Evolutionary conservation across 2,329 filamentous ascomycete genomes (phyloP).

Genomic region (Clarireedia hainanense): DNA sequence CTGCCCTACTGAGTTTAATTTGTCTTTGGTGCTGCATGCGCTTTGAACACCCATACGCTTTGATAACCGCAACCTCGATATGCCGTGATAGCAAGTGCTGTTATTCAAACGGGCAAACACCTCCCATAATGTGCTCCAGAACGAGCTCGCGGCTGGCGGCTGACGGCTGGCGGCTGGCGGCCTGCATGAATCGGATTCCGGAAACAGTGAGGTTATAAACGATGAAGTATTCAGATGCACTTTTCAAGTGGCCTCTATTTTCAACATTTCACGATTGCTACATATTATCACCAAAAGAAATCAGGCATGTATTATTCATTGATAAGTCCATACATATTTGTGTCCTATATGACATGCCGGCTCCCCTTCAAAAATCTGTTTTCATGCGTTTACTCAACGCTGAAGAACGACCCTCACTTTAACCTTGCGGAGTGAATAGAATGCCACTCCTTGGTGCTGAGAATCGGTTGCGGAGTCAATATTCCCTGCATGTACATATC

Average conservation of each 20-base stretch:
- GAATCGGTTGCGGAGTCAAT: slow-evolving; percentile 52
- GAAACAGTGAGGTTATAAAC: no score
- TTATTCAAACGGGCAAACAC: not conserved
- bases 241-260: not conserved
- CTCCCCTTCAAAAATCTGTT: not conserved
- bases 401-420: slow-evolving; percentile 53
- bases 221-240: not conserved
- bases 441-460: slow-evolving; percentile 63
- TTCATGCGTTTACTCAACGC: not conserved
- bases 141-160: no score
- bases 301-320: not conserved
- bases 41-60: not conserved
- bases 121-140: no score
- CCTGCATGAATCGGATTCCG: no score
- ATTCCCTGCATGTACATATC: slow-evolving; percentile 23
- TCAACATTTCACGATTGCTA: not conserved
- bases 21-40: not conserved
- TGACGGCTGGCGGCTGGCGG: no score
- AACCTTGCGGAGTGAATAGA: slow-evolving; percentile 52
- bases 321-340: not conserved
- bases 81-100: not conserved
- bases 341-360: not conserved
- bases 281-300: not conserved
- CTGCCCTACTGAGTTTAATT: no score
- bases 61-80: not conserved